Percentiles rank a stretch among this genome's conserved stretches.
These are phyloP conservation scores for Mycena sanguinolenta DNA, from an alignment of 768 basidiomycete species.

Conservation along the genomic window DNA sequence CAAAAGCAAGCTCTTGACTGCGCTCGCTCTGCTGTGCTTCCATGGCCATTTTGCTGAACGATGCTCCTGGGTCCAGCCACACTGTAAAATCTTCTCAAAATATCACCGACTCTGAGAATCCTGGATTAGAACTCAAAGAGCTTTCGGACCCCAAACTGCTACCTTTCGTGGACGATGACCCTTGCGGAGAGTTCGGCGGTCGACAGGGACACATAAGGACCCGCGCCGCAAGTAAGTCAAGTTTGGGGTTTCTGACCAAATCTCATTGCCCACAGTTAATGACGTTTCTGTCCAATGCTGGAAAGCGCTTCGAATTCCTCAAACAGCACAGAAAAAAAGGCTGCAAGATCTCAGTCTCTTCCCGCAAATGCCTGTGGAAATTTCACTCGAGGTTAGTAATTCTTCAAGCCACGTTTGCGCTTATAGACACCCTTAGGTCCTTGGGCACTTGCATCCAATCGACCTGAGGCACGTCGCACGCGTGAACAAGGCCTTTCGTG, in stretches of 20 bases:
- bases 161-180: constrained; percentile 12
- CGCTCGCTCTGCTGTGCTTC: neutral
- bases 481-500: constrained; percentile 44
- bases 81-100: neutral
- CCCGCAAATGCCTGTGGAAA: constrained; percentile 29
- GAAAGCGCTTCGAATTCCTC: constrained; percentile 20
- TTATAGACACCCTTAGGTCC: constrained; percentile 37
- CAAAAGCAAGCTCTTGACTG: neutral
- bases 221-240: neutral
- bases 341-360: constrained; percentile 23
- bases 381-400: constrained; percentile 26
- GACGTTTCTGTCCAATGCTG: constrained; percentile 27
- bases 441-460: constrained; percentile 48
- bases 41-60: neutral
- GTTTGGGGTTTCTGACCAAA: neutral
- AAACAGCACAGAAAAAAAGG: neutral
- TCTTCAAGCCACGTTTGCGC: neutral
- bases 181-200: constrained; percentile 12
- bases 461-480: constrained; percentile 52
- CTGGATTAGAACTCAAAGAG: neutral
- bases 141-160: neutral
- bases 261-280: constrained; percentile 25
- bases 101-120: neutral
- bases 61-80: neutral
- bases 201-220: neutral